A percentile compares a stretch with the other conserved stretches of the same genome.
phyloP scores from a whole-genome alignment of 345 rosid species.

The Arabidopsis arenosa region DNA sequence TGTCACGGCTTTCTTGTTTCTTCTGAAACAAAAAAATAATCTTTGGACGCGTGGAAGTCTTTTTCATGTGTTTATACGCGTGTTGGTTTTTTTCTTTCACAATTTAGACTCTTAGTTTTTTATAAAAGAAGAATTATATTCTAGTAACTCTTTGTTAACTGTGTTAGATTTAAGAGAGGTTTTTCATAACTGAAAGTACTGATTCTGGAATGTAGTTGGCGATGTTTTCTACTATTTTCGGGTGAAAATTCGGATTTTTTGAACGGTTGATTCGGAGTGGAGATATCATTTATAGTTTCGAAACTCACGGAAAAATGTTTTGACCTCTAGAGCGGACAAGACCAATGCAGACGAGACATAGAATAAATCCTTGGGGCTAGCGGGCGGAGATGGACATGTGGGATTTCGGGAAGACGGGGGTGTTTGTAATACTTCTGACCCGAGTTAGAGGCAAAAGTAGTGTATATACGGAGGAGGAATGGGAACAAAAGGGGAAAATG shows the following conservation, averaged over 20 bases:
- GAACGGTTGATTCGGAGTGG: neutral
- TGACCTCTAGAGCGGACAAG: neutral
- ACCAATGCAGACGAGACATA: neutral
- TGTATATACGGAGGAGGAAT: neutral
- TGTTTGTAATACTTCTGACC: neutral
- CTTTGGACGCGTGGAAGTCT: conserved; percentile 14
- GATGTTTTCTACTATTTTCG: neutral
- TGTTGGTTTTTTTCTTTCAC: neutral
- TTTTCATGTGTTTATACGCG: neutral
- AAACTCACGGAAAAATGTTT: neutral
- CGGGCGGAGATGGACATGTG: neutral
- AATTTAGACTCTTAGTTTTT: neutral
- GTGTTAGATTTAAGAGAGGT: neutral
- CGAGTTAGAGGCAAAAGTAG: neutral
- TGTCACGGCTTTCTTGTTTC: conserved; percentile 18
- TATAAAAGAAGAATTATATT: neutral
- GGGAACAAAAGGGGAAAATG: neutral
- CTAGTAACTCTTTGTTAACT: neutral
- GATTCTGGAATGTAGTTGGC: neutral
- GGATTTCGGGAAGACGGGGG: neutral
- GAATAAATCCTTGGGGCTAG: neutral
- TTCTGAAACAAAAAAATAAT: neutral
- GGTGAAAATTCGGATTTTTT: neutral
- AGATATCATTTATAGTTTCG: neutral
- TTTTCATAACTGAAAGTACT: neutral